A percentile compares a stretch with the other conserved stretches of the same genome.
Conservation (phyloP, 495 filamentous ascomycete genomes). For the Xylaria longipes region DNA sequence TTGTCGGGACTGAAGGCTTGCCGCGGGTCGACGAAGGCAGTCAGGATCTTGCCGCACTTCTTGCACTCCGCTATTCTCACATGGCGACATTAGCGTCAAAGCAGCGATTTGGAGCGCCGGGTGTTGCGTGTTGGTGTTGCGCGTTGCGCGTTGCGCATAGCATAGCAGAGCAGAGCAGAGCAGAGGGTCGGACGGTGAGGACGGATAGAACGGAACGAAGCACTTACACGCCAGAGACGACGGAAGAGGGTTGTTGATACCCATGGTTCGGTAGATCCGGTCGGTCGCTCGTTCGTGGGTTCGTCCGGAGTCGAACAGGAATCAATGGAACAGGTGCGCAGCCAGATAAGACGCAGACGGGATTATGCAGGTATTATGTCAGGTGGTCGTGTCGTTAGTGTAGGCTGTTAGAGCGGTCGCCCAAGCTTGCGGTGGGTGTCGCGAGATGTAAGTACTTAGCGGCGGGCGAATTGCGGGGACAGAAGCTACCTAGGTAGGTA, state of each 20-base stretch:
- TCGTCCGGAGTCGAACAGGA: neutral
- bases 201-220: slow-evolving; percentile 14
- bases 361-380: slow-evolving; percentile 25
- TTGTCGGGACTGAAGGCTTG: slow-evolving; percentile 97
- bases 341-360: neutral
- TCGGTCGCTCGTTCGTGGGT: slow-evolving; percentile 7
- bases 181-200: neutral
- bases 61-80: slow-evolving; percentile 76
- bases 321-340: neutral
- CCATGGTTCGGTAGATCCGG: slow-evolving; percentile 45
- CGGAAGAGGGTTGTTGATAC: slow-evolving; percentile 65
- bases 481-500: too few relatives aligned
- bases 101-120: neutral
- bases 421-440: slow-evolving; percentile 26
- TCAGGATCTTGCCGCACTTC: slow-evolving; percentile 90
- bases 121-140: too few relatives aligned
- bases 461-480: slow-evolving; percentile 18
- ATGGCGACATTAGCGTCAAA: slow-evolving; percentile 8
- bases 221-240: slow-evolving; percentile 65
- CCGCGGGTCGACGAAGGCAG: slow-evolving; percentile 91
- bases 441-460: slow-evolving; percentile 16
- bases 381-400: slow-evolving; percentile 7
- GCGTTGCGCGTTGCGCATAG: too few relatives aligned
- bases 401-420: slow-evolving; percentile 1
- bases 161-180: neutral